Conservation (phyloP, 305 asterid genomes). For the Lippia alba region DNA sequence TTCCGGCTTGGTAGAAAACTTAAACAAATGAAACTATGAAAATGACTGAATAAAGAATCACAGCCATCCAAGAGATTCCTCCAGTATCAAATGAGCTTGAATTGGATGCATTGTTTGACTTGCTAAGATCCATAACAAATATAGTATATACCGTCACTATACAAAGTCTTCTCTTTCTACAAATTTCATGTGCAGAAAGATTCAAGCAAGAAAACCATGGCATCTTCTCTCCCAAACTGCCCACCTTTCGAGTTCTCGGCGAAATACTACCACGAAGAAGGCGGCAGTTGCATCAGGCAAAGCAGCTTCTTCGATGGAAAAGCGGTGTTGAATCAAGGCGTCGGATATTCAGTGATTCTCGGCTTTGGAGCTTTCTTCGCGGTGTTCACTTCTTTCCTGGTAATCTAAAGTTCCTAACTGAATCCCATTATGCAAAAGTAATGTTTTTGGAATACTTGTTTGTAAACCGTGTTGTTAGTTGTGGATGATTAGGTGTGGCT, state of each 20-base stretch:
- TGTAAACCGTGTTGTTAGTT: not conserved
- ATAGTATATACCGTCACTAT: slow-evolving; percentile 41
- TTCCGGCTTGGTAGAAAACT: slow-evolving; percentile 30
- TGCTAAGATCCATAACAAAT: not conserved
- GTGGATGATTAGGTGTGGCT: slow-evolving; percentile 71
- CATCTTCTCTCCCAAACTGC: slow-evolving; percentile 48
- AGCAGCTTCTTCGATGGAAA: slow-evolving; percentile 80
- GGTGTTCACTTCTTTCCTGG: slow-evolving; percentile 81
- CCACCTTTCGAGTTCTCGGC: slow-evolving; percentile 62
- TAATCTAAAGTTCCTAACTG: slow-evolving; percentile 36
- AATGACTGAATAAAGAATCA: slow-evolving; percentile 38
- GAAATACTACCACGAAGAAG: slow-evolving; percentile 59
- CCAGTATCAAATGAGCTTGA: slow-evolving; percentile 23
- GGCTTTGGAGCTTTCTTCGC: slow-evolving; percentile 97
- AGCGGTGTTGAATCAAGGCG: slow-evolving; percentile 77
- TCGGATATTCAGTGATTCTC: slow-evolving; percentile 87
- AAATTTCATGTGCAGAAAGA: slow-evolving; percentile 20
- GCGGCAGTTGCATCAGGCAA: slow-evolving; percentile 63
- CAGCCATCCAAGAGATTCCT: slow-evolving; percentile 48
- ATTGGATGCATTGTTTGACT: slow-evolving; percentile 47
- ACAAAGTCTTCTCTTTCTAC: slow-evolving; percentile 26
- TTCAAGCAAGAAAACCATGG: slow-evolving; percentile 41
- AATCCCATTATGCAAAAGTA: not conserved
- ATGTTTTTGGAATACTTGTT: not conserved
- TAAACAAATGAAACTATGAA: slow-evolving; percentile 30